phyloP scores from a whole-genome alignment of 2,329 filamentous ascomycete species.

The Pseudogymnoascus sp. region DNA sequence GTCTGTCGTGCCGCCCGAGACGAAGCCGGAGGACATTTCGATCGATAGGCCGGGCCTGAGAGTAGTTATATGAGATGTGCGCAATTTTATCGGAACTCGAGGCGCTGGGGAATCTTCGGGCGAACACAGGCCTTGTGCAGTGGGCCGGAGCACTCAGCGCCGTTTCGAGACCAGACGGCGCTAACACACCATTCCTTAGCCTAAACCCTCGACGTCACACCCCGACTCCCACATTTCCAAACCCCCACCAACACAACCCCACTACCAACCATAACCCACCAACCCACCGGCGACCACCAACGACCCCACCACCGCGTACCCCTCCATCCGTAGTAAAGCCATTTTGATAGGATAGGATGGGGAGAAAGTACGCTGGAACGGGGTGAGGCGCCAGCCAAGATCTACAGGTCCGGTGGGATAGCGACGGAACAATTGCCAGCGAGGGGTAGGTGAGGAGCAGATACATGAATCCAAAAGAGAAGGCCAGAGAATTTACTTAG shows the following conservation, averaged over 20 bases:
- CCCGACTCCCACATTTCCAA: not conserved
- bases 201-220: not conserved
- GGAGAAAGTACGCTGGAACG: not conserved
- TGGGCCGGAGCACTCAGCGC: not conserved
- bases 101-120: conserved; percentile 2
- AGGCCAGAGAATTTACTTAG: not conserved
- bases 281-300: not conserved
- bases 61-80: not conserved
- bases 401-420: not conserved
- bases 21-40: conserved; percentile 39
- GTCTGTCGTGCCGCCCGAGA: conserved; percentile 41
- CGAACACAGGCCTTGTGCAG: not conserved
- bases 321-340: not conserved
- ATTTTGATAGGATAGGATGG: not conserved
- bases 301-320: not conserved
- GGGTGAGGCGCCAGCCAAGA: not conserved
- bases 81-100: not conserved
- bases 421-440: not conserved
- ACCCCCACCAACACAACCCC: not conserved
- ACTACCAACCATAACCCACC: not conserved
- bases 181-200: not conserved
- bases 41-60: not conserved
- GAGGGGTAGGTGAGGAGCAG: not conserved
- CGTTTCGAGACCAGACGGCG: not conserved
- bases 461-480: not conserved